Percentiles rank a stretch among this genome's conserved stretches.
phyloP scores from a whole-genome alignment of 176 grass and related monocot genomes.

The Saccharum officinarum region DNA sequence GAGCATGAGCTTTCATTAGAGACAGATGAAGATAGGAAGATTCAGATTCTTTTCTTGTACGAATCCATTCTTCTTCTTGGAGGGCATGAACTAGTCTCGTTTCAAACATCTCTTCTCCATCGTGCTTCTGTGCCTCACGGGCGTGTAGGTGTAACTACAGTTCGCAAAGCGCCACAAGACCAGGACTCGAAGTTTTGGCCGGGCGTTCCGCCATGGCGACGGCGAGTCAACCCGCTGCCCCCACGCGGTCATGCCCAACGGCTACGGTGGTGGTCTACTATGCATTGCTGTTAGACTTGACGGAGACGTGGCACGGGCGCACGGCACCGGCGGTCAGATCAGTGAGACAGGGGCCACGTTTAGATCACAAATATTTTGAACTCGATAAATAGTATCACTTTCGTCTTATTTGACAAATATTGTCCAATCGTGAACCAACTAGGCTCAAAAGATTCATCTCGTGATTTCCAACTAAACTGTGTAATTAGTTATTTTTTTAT shows the following conservation, averaged over 20 bases:
- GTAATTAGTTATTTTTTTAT: no score
- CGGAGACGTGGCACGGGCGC: not conserved
- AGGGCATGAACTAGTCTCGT: constrained; percentile 8
- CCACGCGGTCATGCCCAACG: not conserved
- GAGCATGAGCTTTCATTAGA: constrained; percentile 24
- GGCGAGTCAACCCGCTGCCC: not conserved
- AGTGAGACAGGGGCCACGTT: no score
- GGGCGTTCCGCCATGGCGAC: not conserved
- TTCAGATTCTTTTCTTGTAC: constrained; percentile 28
- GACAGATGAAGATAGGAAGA: constrained; percentile 12
- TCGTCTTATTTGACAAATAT: no score
- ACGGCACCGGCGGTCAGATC: not conserved
- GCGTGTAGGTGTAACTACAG: not conserved
- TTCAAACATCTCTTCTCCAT: not conserved
- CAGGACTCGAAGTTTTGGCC: constrained; percentile 26
- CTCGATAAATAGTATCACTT: no score
- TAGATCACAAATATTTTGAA: no score
- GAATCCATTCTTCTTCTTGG: constrained; percentile 16
- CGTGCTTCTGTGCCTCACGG: not conserved
- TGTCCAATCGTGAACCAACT: no score
- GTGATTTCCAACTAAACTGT: no score
- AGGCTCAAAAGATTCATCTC: no score
- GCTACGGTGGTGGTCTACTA: not conserved
- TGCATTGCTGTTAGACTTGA: not conserved
- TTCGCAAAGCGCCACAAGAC: not conserved